Evolutionary conservation across 1,284 basidiomycete genomes (phyloP).

Genomic region (Ustilago curta): DNA sequence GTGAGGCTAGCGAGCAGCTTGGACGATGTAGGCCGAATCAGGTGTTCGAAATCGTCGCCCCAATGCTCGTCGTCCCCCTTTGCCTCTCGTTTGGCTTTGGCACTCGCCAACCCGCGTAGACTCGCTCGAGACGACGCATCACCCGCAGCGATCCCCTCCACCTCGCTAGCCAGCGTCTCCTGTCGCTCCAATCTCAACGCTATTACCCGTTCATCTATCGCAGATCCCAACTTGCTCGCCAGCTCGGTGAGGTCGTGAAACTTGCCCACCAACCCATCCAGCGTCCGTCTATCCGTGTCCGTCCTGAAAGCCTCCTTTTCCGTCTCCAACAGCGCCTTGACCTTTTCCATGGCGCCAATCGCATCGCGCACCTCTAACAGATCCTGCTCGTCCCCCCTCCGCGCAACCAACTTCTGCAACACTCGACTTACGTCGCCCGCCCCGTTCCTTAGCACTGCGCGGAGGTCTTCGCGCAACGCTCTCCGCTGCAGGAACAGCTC

Average conservation of each 20-base stretch:
- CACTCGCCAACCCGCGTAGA: slow-evolving; percentile 6
- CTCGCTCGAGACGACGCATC: slow-evolving; percentile 2
- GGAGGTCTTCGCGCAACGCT: slow-evolving; percentile 57
- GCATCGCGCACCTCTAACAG: slow-evolving; percentile 65
- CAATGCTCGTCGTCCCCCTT: slow-evolving; percentile 25
- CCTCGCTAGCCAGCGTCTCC: slow-evolving; percentile 46
- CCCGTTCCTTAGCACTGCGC: slow-evolving; percentile 36
- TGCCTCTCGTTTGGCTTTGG: not conserved
- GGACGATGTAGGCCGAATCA: slow-evolving; percentile 62
- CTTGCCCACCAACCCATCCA: slow-evolving; percentile 20
- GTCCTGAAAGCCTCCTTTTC: slow-evolving; percentile 14
- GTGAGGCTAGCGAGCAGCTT: slow-evolving; percentile 42
- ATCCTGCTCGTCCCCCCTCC: slow-evolving; percentile 65
- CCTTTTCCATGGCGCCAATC: slow-evolving; percentile 35
- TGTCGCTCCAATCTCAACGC: slow-evolving; percentile 55
- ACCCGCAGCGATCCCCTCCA: slow-evolving; percentile 29
- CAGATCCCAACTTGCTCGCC: slow-evolving; percentile 49
- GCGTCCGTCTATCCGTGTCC: slow-evolving; percentile 1
- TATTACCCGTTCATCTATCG: slow-evolving; percentile 68
- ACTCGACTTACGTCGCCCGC: slow-evolving; percentile 62
- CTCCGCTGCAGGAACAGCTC: slow-evolving; percentile 40
- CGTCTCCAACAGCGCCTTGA: slow-evolving; percentile 21
- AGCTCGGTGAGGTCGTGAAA: slow-evolving; percentile 41
- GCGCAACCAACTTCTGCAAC: slow-evolving; percentile 59
- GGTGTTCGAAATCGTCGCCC: slow-evolving; percentile 65